Evolutionary conservation across 2,329 filamentous ascomycete genomes (phyloP), one percentile per base, ranked within the genome.

Genomic region (Aspergillus sojae): DNA sequence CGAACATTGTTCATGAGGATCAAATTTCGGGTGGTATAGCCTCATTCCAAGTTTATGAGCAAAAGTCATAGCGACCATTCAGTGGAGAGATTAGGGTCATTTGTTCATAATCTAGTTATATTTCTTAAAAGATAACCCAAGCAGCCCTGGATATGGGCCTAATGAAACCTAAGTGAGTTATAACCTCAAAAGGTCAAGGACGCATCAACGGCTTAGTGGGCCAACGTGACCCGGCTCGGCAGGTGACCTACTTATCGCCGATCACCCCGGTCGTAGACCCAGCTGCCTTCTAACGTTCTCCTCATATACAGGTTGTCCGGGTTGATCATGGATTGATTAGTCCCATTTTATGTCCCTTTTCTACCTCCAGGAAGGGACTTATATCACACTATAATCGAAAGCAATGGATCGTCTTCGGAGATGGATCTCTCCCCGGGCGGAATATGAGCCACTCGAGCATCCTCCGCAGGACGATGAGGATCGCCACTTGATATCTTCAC

Each of bases 371-470:
- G 54, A 39, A 65, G 58, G 56, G 56, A 41, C 41, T 30, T 41
- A 41, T 23, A 57, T 58, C 28, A 43, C 54, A 26, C 56, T 9
- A 23, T 14, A 56, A 28, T 32, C 2, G 23, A 21, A 32, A 30
- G 36, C 32, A 28, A 79, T 79, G 77, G 72, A 77, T 55, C 73
- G 76, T 59, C 65, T 80, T 36, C 72, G 75, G 62, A 70, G 68
- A 61, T 67, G 78, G 60, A 67, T 79, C 36, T 65, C 68, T 23
- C 70, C 71, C 45, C 69, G 65, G n/a, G 46, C 63, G 30, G 59
- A 61, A 6, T 77, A 77, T 64, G 73, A 77, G 67, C 72, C 70
- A 48, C 71, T 77, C 45, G 68, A 71, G 19, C 72, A 74, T 53
- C 68, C 67, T 23, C 65, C 65, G 46, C 70, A 68, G 11, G 71